Evolutionary conservation across 108 stramenopile species (phyloP).

Genomic region (Fragilariopsis cylindrus): DNA sequence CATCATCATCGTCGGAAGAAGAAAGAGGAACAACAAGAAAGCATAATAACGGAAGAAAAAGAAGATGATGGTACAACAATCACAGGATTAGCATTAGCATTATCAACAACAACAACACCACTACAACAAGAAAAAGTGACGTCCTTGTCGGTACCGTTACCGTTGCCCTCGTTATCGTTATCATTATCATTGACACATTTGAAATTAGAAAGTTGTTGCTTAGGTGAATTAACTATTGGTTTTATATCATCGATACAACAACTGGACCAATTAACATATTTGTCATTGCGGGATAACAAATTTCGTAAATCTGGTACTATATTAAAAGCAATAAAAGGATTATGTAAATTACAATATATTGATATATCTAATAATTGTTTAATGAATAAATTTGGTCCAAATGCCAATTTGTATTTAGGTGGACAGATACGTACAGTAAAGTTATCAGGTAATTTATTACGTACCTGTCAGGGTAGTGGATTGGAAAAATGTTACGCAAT

Average conservation of each 20-base stretch:
- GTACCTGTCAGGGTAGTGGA: constrained; percentile 38
- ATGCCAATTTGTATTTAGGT: constrained; percentile 54
- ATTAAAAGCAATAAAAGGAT: constrained; percentile 46
- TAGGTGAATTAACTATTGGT: constrained; percentile 57
- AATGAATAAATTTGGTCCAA: constrained; percentile 23
- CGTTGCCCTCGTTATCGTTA: constrained; percentile 19
- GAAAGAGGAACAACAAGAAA: no score
- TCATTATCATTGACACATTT: constrained; percentile 56
- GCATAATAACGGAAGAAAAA: no score
- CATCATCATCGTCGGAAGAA: not conserved
- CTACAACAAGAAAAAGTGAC: not conserved
- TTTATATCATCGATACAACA: constrained; percentile 42
- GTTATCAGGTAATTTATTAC: constrained; percentile 63
- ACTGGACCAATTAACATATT: constrained; percentile 50
- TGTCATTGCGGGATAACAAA: constrained; percentile 74
- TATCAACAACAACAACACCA: no score
- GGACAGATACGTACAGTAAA: constrained; percentile 63
- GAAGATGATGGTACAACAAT: no score
- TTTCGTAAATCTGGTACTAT: constrained; percentile 51
- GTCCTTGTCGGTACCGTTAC: not conserved
- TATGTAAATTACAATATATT: constrained; percentile 49
- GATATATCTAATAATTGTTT: constrained; percentile 75
- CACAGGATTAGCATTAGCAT: no score
- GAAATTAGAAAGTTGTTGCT: constrained; percentile 52
- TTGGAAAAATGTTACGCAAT: constrained; percentile 73